Conservation (phyloP, 73 alveolate species). For the Tetrahymena thermophila region DNA sequence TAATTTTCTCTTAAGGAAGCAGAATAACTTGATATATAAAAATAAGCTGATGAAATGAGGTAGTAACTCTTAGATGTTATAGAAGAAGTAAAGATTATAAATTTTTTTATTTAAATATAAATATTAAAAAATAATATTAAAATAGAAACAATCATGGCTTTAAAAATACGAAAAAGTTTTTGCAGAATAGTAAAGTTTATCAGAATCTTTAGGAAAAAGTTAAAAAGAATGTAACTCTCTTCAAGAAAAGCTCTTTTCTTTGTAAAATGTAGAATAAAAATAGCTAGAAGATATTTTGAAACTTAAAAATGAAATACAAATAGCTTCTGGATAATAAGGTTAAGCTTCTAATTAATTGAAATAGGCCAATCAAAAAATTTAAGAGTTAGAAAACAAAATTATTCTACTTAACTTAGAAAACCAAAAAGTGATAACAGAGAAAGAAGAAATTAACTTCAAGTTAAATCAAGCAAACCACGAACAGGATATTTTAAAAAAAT, state of each 20-base stretch:
- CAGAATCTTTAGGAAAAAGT: not conserved
- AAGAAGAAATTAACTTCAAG: not conserved
- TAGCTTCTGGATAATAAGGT: not conserved
- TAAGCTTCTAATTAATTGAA: not conserved
- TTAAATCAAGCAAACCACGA: not conserved
- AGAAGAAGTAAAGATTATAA: not conserved
- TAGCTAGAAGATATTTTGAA: not conserved
- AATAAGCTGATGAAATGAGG: not conserved
- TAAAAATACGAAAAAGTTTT: not conserved
- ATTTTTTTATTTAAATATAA: not conserved
- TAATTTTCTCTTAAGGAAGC: not conserved
- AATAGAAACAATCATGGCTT: not conserved
- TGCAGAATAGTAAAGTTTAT: not conserved
- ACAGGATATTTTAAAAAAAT: not conserved
- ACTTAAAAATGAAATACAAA: not conserved
- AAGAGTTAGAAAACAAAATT: not conserved
- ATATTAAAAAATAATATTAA: not conserved
- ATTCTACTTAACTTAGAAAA: not conserved
- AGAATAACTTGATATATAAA: not conserved
- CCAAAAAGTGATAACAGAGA: not conserved
- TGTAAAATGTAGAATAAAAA: not conserved
- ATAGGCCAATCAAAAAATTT: not conserved
- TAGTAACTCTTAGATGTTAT: not conserved
- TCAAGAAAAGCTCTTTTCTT: not conserved
- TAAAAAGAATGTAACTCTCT: not conserved